A percentile compares a stretch with the other conserved stretches of the same genome.
phyloP scores from a whole-genome alignment of 257 asterid genomes.

The Solanum clarkiae region DNA sequence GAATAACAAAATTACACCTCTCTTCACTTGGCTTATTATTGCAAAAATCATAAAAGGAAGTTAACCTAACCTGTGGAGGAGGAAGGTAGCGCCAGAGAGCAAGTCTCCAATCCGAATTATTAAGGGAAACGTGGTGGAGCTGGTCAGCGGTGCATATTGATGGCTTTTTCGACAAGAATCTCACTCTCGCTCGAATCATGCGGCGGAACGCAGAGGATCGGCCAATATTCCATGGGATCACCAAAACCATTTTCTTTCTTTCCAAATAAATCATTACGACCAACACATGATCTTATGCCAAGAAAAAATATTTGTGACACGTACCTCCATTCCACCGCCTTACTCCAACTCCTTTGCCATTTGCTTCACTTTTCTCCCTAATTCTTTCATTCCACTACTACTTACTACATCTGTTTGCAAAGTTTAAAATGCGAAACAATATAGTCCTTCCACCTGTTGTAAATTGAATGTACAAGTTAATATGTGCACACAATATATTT shows the following conservation, averaged over 20 bases:
- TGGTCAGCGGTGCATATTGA: constrained; percentile 91
- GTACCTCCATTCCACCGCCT: no score
- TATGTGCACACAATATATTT: no score
- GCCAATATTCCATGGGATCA: constrained; percentile 31
- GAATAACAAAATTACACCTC: background rate
- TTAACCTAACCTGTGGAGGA: constrained; percentile 35
- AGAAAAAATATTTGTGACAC: no score
- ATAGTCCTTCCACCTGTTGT: no score
- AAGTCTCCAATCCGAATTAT: constrained; percentile 59
- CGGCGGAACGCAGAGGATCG: constrained; percentile 37
- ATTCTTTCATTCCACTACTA: no score
- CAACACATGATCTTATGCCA: no score
- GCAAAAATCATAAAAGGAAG: background rate
- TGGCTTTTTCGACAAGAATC: constrained; percentile 44
- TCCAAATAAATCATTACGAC: no score
- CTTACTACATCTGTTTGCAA: no score
- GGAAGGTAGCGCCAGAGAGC: constrained; percentile 96
- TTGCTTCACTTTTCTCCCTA: no score
- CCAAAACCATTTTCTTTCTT: background rate
- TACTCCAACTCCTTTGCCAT: no score
- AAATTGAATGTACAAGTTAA: no score
- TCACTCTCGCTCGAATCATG: constrained; percentile 3
- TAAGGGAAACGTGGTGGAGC: constrained; percentile 71
- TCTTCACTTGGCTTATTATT: background rate
- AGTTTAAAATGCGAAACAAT: no score